Conservation (phyloP, 208 protist genomes). For the Leishmania arabica region DNA sequence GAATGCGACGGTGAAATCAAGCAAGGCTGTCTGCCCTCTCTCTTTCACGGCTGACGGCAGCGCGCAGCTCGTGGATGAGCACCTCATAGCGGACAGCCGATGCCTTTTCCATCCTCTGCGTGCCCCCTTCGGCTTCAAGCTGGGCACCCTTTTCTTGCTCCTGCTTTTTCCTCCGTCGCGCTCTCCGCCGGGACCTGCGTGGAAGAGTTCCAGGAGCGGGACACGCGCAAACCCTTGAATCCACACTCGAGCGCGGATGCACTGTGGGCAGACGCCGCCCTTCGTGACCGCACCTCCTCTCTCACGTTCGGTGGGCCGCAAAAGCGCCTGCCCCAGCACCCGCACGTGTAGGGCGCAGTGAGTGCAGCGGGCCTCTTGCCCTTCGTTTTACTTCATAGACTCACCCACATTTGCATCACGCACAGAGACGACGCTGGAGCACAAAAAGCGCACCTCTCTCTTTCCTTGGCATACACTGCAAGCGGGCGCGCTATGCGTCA, state of each 20-base stretch:
- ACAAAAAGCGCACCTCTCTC: not conserved
- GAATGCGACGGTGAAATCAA: not conserved
- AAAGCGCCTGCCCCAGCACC: not conserved
- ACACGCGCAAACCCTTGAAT: not conserved
- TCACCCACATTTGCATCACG: not conserved
- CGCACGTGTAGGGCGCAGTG: not conserved
- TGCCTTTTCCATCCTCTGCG: not conserved
- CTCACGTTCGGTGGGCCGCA: not conserved
- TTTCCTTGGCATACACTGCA: not conserved
- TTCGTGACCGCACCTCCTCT: not conserved
- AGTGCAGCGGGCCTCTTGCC: not conserved
- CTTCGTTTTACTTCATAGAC: not conserved
- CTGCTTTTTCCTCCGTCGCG: not conserved
- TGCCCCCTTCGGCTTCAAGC: not conserved
- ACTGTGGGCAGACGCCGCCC: not conserved
- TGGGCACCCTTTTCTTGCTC: not conserved
- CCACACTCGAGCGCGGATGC: not conserved
- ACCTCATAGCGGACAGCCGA: not conserved
- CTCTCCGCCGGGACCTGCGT: not conserved
- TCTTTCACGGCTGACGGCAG: not conserved
- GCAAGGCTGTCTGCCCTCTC: not conserved
- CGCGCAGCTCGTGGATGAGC: not conserved
- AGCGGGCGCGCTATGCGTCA: slow-evolving; percentile 12
- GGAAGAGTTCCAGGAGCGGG: not conserved
- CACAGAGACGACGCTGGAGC: not conserved